A percentile compares a stretch with the other conserved stretches of the same genome.
Conservation (phyloP, 2,329 filamentous ascomycete genomes). For the Spiromastix sp. region DNA sequence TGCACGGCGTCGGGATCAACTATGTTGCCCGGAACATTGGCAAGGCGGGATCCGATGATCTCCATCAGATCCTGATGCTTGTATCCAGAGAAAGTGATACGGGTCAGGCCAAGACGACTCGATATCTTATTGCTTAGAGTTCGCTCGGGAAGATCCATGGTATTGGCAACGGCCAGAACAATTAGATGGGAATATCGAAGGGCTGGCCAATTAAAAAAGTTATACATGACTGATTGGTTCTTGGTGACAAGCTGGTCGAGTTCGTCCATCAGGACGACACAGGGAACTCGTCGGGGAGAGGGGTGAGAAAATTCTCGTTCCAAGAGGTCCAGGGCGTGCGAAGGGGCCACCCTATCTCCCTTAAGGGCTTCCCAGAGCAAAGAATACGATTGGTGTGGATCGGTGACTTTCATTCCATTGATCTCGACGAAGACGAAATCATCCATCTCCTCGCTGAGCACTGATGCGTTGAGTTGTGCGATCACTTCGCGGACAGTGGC, state of each 20-base stretch:
- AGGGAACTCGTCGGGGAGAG: conserved; percentile 80
- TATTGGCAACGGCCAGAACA: conserved; percentile 94
- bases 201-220: conserved; percentile 99
- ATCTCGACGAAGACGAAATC: conserved; percentile 99
- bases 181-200: conserved; percentile 85
- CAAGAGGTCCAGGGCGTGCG: conserved; percentile 81
- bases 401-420: conserved; percentile 99
- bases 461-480: conserved; percentile 75
- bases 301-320: conserved; percentile 90
- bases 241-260: conserved; percentile 95
- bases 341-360: conserved; percentile 81
- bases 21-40: conserved; percentile 77
- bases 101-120: conserved; percentile 75
- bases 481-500: conserved; percentile 95
- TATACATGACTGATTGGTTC: conserved; percentile 99
- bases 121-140: conserved; percentile 98
- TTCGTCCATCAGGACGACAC: conserved; percentile 97
- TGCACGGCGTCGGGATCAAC: conserved; percentile 90
- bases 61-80: conserved; percentile 95
- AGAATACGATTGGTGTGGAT: conserved; percentile 92
- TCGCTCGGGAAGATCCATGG: conserved; percentile 94
- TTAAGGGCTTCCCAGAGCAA: conserved; percentile 93
- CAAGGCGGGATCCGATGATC: conserved; percentile 89
- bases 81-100: conserved; percentile 95
- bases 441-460: conserved; percentile 81